Evolutionary conservation across 345 rosid species (phyloP).

Genomic region (Punica granatum): DNA sequence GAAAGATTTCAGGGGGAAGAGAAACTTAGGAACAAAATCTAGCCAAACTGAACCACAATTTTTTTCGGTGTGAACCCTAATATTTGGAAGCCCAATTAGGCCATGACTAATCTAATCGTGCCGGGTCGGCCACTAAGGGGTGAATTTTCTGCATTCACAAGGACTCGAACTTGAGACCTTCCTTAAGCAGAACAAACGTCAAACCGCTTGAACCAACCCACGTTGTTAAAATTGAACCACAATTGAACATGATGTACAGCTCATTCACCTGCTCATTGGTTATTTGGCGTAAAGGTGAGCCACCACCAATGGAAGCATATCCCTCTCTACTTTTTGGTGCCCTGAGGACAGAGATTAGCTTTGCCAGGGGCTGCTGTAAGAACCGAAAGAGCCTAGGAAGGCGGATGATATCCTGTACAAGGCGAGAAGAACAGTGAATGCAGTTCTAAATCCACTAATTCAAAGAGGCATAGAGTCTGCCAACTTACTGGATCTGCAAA

Average conservation of each 20-base stretch:
- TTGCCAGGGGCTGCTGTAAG: slow-evolving; percentile 71
- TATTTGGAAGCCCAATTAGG: too few species aligned
- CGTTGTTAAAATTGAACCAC: background rate
- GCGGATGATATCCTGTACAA: slow-evolving; percentile 73
- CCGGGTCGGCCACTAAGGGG: too few species aligned
- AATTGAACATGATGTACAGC: background rate
- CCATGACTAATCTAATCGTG: too few species aligned
- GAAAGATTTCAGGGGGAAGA: background rate
- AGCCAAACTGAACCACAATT: background rate
- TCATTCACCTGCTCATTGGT: slow-evolving; percentile 67
- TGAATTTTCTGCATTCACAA: too few species aligned
- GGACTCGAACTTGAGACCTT: too few species aligned
- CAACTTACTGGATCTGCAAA: slow-evolving; percentile 86
- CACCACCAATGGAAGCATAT: slow-evolving; percentile 97
- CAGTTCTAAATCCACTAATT: background rate
- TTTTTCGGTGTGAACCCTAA: too few species aligned
- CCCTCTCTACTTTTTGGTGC: slow-evolving; percentile 94
- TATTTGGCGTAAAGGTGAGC: slow-evolving; percentile 80
- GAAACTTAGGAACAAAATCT: background rate
- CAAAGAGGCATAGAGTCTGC: background rate
- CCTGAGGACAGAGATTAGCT: slow-evolving; percentile 69
- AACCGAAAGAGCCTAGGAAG: slow-evolving; percentile 82
- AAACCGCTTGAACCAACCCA: too few species aligned
- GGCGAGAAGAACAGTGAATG: background rate
- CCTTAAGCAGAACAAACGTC: too few species aligned